Conservation (phyloP, 2,329 filamentous ascomycete genomes). For the Dothidotthia symphoricarpi region DNA sequence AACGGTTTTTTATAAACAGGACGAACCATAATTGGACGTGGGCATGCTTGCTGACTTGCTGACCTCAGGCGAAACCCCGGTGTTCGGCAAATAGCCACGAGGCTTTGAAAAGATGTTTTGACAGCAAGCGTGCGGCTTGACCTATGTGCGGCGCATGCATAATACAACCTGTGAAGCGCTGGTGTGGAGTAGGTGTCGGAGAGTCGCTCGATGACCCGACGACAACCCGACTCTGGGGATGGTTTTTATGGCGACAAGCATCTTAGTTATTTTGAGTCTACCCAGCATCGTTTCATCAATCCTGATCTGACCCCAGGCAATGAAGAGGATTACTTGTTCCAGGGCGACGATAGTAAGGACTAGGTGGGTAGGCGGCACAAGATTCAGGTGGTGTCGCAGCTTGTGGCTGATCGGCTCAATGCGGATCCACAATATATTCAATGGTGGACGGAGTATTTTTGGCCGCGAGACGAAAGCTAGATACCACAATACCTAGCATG, state of each 20-base stretch:
- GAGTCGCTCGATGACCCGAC: not conserved
- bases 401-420: too few relatives aligned
- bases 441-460: not conserved
- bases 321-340: too few relatives aligned
- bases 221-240: not conserved
- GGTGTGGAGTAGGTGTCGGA: not conserved
- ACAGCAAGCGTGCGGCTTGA: slow-evolving; percentile 6
- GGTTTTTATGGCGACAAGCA: slow-evolving; percentile 4
- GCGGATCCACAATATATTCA: too few relatives aligned
- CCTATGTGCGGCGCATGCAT: slow-evolving; percentile 2
- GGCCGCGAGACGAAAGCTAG: not conserved
- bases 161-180: slow-evolving; percentile 1
- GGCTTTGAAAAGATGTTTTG: slow-evolving; percentile 12
- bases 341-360: not conserved
- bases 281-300: too few relatives aligned
- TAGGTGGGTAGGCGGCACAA: not conserved
- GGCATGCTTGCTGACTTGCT: slow-evolving; percentile 10
- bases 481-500: not conserved
- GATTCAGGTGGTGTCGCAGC: too few relatives aligned
- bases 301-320: too few relatives aligned
- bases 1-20: slow-evolving; percentile 12
- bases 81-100: slow-evolving; percentile 19
- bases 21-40: slow-evolving; percentile 10
- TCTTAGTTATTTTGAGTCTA: slow-evolving; percentile 3
- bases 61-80: slow-evolving; percentile 12